Base-by-base conservation (phyloP, 164 flowering plant species). In the Taxillus chinensis region DNA sequence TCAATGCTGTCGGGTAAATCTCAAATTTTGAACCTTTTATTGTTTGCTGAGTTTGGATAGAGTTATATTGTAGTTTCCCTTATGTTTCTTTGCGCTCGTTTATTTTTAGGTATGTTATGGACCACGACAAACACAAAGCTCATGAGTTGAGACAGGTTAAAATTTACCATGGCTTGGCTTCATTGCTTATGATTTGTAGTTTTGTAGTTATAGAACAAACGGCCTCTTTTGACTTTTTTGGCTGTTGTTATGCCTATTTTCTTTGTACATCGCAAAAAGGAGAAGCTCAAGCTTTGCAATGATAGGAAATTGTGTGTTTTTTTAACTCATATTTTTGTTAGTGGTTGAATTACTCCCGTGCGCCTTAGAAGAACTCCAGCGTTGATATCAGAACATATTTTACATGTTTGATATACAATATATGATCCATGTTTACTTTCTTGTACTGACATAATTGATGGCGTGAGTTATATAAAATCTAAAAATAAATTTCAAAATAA, bases 1-100 rank as follows among this genome's bases (percentile, higher is more conserved):
- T 93, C 73, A 93, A 93, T 72, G 97, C 99, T 8, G 92, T 93
- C 27, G 96, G 99, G 99, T 93, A 68, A 73, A 17, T 61, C 46
- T 45, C 5, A 38, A 38, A 4, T 37, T 38, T 5, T 8, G 8
- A 39, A 38, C 4, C 38, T 11, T 17, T 3, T 54, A 41, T 53
- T 12, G 42, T 8, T 38, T 52, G 14, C 7, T 49, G 41, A 6
- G 41, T 41, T 27, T 61, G 16, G 41, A 53, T 48, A 61, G 11
- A 60, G 45, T 39, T 14, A 40, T 45, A 15, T 9, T 16, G 48
- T 53, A 41, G 37, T 55, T 61, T n/a, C 40, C 41, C 55, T 45
- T n/a, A 4, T 17, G 13, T 45, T 37, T 15, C 37, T 5, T 54
- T 46, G 0, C 39, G 45, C 39, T 57, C 61, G 39, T 59, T 41